Base-by-base conservation (phyloP, 257 asterid species). In the Mentha longifolia region DNA sequence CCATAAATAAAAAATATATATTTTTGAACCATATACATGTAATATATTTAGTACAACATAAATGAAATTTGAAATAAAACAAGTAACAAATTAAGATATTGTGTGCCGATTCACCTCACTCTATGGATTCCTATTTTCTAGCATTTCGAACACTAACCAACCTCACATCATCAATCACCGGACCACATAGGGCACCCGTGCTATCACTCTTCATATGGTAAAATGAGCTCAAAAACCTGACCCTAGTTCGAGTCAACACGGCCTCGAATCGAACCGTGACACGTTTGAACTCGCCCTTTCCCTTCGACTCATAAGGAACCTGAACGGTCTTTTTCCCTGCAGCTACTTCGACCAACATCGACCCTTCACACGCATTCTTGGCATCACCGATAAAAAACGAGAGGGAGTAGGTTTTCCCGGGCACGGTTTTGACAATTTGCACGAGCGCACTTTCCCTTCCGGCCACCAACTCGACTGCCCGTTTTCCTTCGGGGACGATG, bases 171-270 rank as follows among this genome's bases (percentile, higher is more conserved):
- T 92, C 98, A 45, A 92, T 59, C 10, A 90, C 95, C 0, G 98
- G 98, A 49, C 98, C 97, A 68, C 98, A 92, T 46, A 92, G 50
- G 9, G 96, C 43, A 7, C 97, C 98, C 0, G 95, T 62, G 33
- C 54, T 74, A 15, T 92, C 98, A 64, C 82, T 90, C 85, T 83
- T 86, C 85, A 77, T 90, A 35, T 88, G 93, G 61, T 92, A 90
- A 56, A 67, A 81, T 1, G 79, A 63, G 85, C 98, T 92, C 85
- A 88, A 59, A 65, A 92, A 90, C 63, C 96, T 82, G 33, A 92
- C 70, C 59, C 88, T 81, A 1, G 95, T 86, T 9, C 84, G 83
- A 0, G 37, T 2, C 0, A 75, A 61, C 13, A 59, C 57, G 0
- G 95, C 96, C 30, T 19, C 78, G 14, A 90, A 92, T 72, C 85